These are phyloP conservation scores for Acanthamoeba divionensis DNA, from an alignment of 208 protist species.

Conservation along the genomic window DNA sequence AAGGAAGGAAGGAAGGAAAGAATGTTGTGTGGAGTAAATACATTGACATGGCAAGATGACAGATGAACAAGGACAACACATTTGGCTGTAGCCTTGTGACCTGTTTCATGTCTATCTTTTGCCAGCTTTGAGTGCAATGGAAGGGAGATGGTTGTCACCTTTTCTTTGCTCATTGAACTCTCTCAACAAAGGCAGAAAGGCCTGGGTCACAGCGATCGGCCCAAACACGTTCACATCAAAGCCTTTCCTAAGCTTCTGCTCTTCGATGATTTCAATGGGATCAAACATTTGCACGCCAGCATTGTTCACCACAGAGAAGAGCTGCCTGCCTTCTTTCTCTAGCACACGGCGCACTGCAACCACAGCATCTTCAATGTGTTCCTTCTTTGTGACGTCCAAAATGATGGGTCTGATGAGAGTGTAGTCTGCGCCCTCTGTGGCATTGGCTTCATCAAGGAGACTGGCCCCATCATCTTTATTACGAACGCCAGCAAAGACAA, in stretches of 20 bases:
- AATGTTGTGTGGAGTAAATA: too few relatives aligned
- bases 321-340: background rate
- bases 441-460: background rate
- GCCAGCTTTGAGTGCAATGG: too few relatives aligned
- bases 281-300: background rate
- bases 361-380: background rate
- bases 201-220: background rate
- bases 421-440: background rate
- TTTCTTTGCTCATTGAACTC: too few relatives aligned
- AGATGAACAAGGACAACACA: too few relatives aligned
- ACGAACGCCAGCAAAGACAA: background rate
- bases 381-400: background rate
- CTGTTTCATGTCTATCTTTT: too few relatives aligned
- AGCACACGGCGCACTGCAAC: background rate
- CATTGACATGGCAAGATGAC: too few relatives aligned
- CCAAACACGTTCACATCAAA: slow-evolving; percentile 32
- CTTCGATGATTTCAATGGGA: background rate
- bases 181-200: slow-evolving; percentile 23
- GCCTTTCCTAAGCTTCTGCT: background rate
- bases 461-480: background rate
- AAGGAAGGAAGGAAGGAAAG: too few relatives aligned
- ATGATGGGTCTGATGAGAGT: background rate
- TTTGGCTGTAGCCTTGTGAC: too few relatives aligned
- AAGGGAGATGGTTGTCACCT: too few relatives aligned
- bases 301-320: slow-evolving; percentile 24